Evolutionary conservation across 768 basidiomycete species (phyloP), one percentile per base, ranked within the genome.

Genomic region (Mycena venus): DNA sequence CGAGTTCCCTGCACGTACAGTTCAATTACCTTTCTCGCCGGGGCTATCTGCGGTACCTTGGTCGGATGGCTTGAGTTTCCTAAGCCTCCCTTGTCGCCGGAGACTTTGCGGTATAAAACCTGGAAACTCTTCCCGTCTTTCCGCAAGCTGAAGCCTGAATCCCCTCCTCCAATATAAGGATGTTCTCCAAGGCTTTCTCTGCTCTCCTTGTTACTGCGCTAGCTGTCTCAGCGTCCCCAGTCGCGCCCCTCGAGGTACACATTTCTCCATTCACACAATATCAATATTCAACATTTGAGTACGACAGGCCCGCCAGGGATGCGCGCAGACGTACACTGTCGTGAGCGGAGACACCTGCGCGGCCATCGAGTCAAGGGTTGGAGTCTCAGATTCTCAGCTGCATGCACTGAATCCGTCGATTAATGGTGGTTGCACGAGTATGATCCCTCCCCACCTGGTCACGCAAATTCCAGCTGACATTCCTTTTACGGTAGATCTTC

Each of bases 381-480:
- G 67, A 19, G 27, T 74, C 40, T 74, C 73, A 1, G 68, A 74
- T 42, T n/a, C 73, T 31, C n/a, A 47, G 36, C 59, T 74, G 27
- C 73, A 65, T 59, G 12, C 73, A 12, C 32, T 63, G 25, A 74
- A 74, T 56, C 67, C 73, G 10, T 69, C 67, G 7, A 74, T 74
- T 12, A 73, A 73, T 25, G 64, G 51, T 47, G 72, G 42, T 17
- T 73, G 72, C 67, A 73, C 72, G 14, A 74, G 73, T 74, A 65
- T 11, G 68, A 59, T 60, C 27, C 29, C 25, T n/a, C 56, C n/a
- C n/a, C n/a, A n/a, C 62, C 21, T 58, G 56, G 56, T 40, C 51
- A 65, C 51, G 1, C 68, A 12, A 42, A 42, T 40, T 61, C 3
- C n/a, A 4, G 12, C 27, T 19, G 12, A 49, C 7, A 11, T 60